Evolutionary conservation across 192 early-diverging fungal genomes (phyloP).

Genomic region (Backusella psychrophila): DNA sequence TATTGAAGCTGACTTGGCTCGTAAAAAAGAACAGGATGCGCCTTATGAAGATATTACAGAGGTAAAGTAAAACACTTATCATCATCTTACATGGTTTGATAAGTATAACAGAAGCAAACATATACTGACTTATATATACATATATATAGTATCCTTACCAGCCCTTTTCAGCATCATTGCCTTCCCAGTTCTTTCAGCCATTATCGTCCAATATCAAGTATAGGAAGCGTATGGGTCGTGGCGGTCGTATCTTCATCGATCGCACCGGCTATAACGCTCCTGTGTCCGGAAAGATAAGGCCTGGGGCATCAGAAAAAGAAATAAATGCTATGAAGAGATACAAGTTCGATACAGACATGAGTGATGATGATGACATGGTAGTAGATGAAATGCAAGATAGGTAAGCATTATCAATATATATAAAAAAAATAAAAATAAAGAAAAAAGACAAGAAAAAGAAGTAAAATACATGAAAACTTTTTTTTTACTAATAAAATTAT

Average conservation of each 20-base stretch:
- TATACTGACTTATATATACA: not conserved
- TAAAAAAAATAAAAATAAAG: not conserved
- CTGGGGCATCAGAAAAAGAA: not conserved
- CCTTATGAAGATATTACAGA: slow-evolving; percentile 72
- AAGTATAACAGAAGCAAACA: not conserved
- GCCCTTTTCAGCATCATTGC: slow-evolving; percentile 39
- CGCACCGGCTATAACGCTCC: slow-evolving; percentile 31
- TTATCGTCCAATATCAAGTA: slow-evolving; percentile 27
- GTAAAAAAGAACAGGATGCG: slow-evolving; percentile 56
- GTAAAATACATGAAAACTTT: not conserved
- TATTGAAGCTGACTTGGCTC: slow-evolving; percentile 53
- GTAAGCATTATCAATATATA: slow-evolving; percentile 6
- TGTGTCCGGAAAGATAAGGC: slow-evolving; percentile 8
- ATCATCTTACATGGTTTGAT: not conserved
- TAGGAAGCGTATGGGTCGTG: slow-evolving; percentile 69
- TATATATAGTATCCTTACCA: slow-evolving; percentile 47
- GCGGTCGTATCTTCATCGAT: slow-evolving; percentile 72
- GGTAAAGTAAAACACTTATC: slow-evolving; percentile 37
- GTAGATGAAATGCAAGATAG: slow-evolving; percentile 27
- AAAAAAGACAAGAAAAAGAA: slow-evolving; percentile 5
- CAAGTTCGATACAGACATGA: slow-evolving; percentile 30
- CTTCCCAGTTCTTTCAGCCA: slow-evolving; percentile 38
- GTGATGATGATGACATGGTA: slow-evolving; percentile 24
- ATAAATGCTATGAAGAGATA: slow-evolving; percentile 10
- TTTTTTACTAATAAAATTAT: slow-evolving; percentile 6